Percentiles rank a stretch among this genome's conserved stretches.
Conservation (phyloP, 2,329 filamentous ascomycete genomes). For the Biscogniauxia mediterranea region DNA sequence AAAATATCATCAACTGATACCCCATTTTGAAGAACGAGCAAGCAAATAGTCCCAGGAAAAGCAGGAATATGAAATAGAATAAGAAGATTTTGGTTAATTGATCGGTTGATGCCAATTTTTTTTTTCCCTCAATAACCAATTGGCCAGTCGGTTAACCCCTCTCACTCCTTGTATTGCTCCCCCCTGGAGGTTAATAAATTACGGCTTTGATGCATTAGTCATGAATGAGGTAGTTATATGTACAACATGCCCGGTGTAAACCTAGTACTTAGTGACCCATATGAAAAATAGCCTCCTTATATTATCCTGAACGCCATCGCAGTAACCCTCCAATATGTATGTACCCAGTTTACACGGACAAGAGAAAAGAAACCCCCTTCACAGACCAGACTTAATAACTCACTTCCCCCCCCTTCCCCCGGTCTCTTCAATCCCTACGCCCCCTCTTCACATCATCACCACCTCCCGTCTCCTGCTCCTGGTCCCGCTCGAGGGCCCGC, state of each 20-base stretch:
- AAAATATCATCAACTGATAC: conserved; percentile 19
- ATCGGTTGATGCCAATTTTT: too few species aligned
- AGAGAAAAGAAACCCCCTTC: background rate
- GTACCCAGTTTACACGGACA: conserved; percentile 8
- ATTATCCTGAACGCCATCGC: conserved; percentile 15
- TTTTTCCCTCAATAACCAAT: too few species aligned
- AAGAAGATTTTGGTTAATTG: background rate
- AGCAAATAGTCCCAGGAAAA: too few species aligned
- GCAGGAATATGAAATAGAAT: conserved; percentile 6
- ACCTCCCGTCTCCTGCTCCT: background rate
- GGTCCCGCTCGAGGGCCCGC: conserved; percentile 41
- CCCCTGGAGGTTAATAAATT: too few species aligned
- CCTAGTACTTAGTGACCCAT: too few species aligned
- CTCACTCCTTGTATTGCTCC: too few species aligned
- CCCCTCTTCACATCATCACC: conserved; percentile 1
- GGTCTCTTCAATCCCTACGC: background rate
- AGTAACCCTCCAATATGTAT: conserved; percentile 2
- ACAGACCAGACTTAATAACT: too few species aligned
- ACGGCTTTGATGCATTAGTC: too few species aligned
- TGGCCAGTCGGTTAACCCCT: too few species aligned
- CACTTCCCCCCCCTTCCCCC: conserved; percentile 7
- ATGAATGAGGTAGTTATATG: too few species aligned
- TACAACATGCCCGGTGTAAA: too few species aligned
- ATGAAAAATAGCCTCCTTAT: too few species aligned
- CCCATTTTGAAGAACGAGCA: conserved; percentile 1